Evolutionary conservation across 352 stramenopile species (phyloP).

Genomic region (Pythium myriotylum): DNA sequence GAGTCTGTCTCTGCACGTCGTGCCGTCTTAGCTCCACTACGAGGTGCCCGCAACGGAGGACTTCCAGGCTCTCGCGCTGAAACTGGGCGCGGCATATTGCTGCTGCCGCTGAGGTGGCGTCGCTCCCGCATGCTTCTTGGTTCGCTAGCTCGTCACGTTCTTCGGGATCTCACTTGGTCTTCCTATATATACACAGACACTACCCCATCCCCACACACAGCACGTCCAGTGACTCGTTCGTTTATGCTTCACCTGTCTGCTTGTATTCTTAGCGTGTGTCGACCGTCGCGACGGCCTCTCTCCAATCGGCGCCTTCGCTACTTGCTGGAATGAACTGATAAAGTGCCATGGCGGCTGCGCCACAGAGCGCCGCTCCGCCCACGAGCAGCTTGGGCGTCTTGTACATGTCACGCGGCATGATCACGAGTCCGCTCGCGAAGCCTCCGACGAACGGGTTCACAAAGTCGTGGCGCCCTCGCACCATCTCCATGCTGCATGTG

Average conservation of each 20-base stretch:
- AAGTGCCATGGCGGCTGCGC: constrained; percentile 55
- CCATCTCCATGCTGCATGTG: constrained; percentile 66
- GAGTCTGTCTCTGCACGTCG: constrained; percentile 4
- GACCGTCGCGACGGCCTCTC: background rate
- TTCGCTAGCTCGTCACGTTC: background rate
- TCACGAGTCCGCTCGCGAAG: constrained; percentile 56
- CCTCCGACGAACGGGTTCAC: constrained; percentile 74
- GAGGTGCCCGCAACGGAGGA: background rate
- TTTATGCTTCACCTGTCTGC: background rate
- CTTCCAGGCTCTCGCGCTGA: constrained; percentile 6
- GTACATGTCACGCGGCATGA: constrained; percentile 48
- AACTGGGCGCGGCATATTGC: constrained; percentile 36
- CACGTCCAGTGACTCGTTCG: background rate
- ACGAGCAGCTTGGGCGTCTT: constrained; percentile 45
- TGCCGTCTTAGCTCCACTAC: constrained; percentile 8
- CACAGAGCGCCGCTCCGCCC: constrained; percentile 51
- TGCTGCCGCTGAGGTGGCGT: constrained; percentile 56
- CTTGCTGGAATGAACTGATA: constrained; percentile 57
- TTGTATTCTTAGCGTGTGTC: constrained; percentile 1
- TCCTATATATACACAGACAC: constrained; percentile 3
- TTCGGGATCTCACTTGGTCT: background rate
- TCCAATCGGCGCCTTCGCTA: constrained; percentile 12
- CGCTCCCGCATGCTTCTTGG: constrained; percentile 40
- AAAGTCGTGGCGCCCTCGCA: constrained; percentile 56
- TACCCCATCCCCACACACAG: background rate